A percentile compares a stretch with the other conserved stretches of the same genome.
Conservation (phyloP, 2,329 filamentous ascomycete genomes). For the Coniella vitis region DNA sequence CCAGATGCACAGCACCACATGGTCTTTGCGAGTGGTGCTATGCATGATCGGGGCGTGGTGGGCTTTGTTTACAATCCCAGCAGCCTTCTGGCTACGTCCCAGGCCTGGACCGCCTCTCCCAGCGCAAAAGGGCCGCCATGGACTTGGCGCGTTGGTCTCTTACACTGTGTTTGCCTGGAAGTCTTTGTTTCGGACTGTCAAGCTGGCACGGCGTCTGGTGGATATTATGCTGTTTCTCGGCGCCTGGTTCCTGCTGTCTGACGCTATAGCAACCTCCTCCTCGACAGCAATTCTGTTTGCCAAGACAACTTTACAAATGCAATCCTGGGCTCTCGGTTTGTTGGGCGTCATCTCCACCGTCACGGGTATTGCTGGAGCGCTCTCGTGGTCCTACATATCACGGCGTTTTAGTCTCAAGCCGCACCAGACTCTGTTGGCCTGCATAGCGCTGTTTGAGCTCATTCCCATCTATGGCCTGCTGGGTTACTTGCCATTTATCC, state of each 20-base stretch:
- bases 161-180: conserved; percentile 84
- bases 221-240: conserved; percentile 74
- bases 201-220: conserved; percentile 63
- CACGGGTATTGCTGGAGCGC: conserved; percentile 78
- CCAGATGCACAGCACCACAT: conserved; percentile 66
- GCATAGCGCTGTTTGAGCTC: conserved; percentile 82
- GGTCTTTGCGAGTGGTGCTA: conserved; percentile 79
- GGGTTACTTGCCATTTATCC: conserved; percentile 77
- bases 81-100: conserved; percentile 78
- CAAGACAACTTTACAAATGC: conserved; percentile 88
- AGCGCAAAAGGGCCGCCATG: conserved; percentile 27
- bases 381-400: conserved; percentile 80
- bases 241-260: conserved; percentile 91
- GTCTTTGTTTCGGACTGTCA: conserved; percentile 72
- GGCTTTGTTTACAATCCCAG: conserved; percentile 83
- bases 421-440: conserved; percentile 85
- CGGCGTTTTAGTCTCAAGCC: conserved; percentile 62
- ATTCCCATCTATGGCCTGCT: conserved; percentile 89
- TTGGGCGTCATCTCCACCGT: conserved; percentile 90
- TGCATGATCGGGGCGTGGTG: conserved; percentile 89
- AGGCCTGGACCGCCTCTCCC: conserved; percentile 79
- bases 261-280: conserved; percentile 89
- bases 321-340: conserved; percentile 76
- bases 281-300: conserved; percentile 94
- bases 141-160: conserved; percentile 48